Base-by-base conservation (phyloP, 192 early-diverging fungal species). In the Mortierella antarctica region DNA sequence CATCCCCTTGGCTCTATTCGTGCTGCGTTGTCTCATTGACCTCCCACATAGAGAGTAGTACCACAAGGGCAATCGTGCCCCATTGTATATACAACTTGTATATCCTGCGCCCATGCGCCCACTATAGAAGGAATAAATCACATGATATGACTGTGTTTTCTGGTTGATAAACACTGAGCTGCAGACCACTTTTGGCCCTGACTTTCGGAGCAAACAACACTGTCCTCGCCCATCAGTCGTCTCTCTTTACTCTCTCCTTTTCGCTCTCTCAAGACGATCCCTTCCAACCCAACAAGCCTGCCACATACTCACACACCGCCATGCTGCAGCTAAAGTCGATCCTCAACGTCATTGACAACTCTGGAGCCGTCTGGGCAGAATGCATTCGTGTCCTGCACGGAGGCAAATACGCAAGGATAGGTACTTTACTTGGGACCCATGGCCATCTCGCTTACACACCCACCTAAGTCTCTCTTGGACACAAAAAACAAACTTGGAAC, bases 261-360 rank as follows among this genome's bases (percentile, higher is more conserved):
- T 18, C 48, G 18, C 10, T 47, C 58, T 31, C 7, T 67, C 53
- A 17, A 45, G 13, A 49, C 41, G 8, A 5, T 31, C 49, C 14
- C 13, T 50, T 52, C 4, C 44, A 13, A 23, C 31, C n/a, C 41
- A n/a, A n/a, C 39, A 52, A 45, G 57, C 21, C 42, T 20, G 51
- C 20, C 14, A 61, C 53, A 46, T 57, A 45, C n/a, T 31, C 53
- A 31, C 20, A 63, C 44, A 41, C 56, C 50, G 74, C 39, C n/a
- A 94, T 94, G 94, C 92, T 95, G 74, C 89, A 91, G 81, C 84
- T 95, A 55, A 93, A 95, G 70, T 89, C 89, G n/a, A 86, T 89
- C 66, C 83, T 95, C 62, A 93, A 95, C 82, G 96, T 97, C 59
- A 98, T 99, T 83, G 97, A 99, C 90, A 99, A 99, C 88, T 95